Percentiles rank a stretch among this genome's conserved stretches.
phyloP scores from a whole-genome alignment of 345 rosid species.

The Cardamine chenopodiifolia region DNA sequence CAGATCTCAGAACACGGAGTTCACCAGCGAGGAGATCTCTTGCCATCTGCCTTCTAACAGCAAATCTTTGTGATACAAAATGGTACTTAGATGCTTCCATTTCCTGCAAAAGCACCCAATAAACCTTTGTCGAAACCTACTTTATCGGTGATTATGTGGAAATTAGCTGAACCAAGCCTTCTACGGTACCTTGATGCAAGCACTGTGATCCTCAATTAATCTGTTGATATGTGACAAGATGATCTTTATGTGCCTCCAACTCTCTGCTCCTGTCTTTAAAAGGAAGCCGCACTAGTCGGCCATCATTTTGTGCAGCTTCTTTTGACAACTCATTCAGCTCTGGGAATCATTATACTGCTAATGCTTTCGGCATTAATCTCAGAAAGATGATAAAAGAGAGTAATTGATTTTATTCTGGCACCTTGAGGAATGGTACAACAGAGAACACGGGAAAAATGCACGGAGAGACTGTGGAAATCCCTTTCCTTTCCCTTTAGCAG shows the following conservation, averaged over 20 bases:
- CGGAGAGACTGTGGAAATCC: slow-evolving; percentile 87
- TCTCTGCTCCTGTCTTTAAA: slow-evolving; percentile 54
- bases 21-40: slow-evolving; percentile 69
- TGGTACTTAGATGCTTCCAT: slow-evolving; percentile 37
- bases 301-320: slow-evolving; percentile 78
- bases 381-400: neutral
- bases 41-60: slow-evolving; percentile 62
- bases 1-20: slow-evolving; percentile 69
- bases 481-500: slow-evolving; percentile 67
- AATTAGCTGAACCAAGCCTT: slow-evolving; percentile 19
- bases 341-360: slow-evolving; percentile 27
- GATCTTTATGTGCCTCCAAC: slow-evolving; percentile 63
- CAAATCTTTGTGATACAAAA: slow-evolving; percentile 31
- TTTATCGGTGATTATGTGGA: neutral
- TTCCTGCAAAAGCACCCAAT: slow-evolving; percentile 44
- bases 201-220: slow-evolving; percentile 46
- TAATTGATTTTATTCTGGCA: slow-evolving; percentile 30
- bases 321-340: slow-evolving; percentile 60
- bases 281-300: slow-evolving; percentile 77
- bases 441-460: slow-evolving; percentile 77
- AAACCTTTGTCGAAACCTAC: slow-evolving; percentile 2
- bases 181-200: slow-evolving; percentile 57
- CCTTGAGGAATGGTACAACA: slow-evolving; percentile 62
- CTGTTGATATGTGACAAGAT: slow-evolving; percentile 52
- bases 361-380: slow-evolving; percentile 11